Percentiles rank a stretch among this genome's conserved stretches.
phyloP scores from a whole-genome alignment of 257 asterid genomes.

The Jasminum sambac region DNA sequence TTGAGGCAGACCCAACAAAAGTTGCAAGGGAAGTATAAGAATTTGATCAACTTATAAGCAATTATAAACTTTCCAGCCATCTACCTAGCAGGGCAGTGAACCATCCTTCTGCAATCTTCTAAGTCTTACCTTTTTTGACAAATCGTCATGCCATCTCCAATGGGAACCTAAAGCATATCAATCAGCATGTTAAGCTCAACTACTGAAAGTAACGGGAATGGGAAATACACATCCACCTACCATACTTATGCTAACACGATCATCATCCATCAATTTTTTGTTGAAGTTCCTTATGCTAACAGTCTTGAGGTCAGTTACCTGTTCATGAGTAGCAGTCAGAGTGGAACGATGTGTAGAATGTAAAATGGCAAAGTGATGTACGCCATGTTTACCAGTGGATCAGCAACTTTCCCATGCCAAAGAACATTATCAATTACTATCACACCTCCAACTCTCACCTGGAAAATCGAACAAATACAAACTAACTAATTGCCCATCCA shows the following conservation, averaged over 20 bases:
- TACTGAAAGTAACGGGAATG: not conserved
- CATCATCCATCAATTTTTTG: conserved; percentile 61
- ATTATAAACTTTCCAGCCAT: too few species aligned
- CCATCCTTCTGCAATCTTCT: not conserved
- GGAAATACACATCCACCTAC: conserved; percentile 39
- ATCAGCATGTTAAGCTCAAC: not conserved
- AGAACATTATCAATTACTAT: conserved; percentile 91
- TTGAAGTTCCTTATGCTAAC: conserved; percentile 69
- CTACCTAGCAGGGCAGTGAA: too few species aligned
- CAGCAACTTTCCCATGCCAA: conserved; percentile 95
- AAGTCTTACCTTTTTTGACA: conserved; percentile 55
- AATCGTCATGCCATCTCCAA: conserved; percentile 89
- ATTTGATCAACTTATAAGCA: too few species aligned
- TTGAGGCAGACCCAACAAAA: too few species aligned
- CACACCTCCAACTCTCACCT: conserved; percentile 87
- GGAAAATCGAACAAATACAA: conserved; percentile 19
- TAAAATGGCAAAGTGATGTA: conserved; percentile 1
- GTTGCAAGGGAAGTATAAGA: too few species aligned
- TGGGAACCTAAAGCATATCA: conserved; percentile 51
- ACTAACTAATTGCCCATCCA: not conserved
- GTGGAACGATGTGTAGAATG: not conserved
- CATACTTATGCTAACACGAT: conserved; percentile 87
- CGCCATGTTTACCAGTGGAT: conserved; percentile 60
- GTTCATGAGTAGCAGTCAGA: conserved; percentile 25
- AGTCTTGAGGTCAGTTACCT: conserved; percentile 74